A percentile compares a stretch with the other conserved stretches of the same genome.
These are phyloP conservation scores for Globisporangium parvum DNA, from an alignment of 352 stramenopile species.

Conservation along the genomic window DNA sequence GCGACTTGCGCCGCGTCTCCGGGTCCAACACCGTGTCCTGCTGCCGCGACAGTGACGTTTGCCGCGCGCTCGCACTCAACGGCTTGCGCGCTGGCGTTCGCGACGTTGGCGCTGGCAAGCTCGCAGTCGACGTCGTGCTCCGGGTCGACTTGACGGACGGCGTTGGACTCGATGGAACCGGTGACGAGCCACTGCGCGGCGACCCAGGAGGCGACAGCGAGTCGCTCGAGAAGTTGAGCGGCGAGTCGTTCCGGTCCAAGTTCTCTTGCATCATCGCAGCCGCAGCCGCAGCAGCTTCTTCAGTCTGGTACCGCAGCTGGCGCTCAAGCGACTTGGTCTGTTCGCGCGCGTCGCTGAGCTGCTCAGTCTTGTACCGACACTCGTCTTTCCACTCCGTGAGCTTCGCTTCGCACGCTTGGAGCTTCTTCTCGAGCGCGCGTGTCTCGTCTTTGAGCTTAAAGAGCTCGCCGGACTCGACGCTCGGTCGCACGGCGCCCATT, in stretches of 20 bases:
- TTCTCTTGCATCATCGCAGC: slow-evolving; percentile 13
- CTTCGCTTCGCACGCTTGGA: slow-evolving; percentile 21
- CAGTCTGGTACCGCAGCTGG: slow-evolving; percentile 38
- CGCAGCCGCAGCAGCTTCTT: slow-evolving; percentile 17
- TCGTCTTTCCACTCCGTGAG: slow-evolving; percentile 39
- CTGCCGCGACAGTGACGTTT: neutral
- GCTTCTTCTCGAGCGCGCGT: slow-evolving; percentile 31
- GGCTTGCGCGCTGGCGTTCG: slow-evolving; percentile 4
- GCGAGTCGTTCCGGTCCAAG: slow-evolving; percentile 20
- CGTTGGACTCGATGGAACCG: slow-evolving; percentile 29
- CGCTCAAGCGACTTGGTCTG: slow-evolving; percentile 37
- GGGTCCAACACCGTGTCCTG: slow-evolving; percentile 18
- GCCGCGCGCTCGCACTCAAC: slow-evolving; percentile 6
- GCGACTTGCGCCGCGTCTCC: slow-evolving; percentile 32
- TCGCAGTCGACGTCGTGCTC: slow-evolving; percentile 35
- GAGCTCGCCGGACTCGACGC: slow-evolving; percentile 73
- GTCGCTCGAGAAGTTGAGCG: slow-evolving; percentile 7
- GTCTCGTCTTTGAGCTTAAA: slow-evolving; percentile 71
- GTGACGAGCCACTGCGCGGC: neutral
- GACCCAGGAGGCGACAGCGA: slow-evolving; percentile 12
- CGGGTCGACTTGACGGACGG: slow-evolving; percentile 38
- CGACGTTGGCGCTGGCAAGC: slow-evolving; percentile 14
- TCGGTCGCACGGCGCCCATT: slow-evolving; percentile 78
- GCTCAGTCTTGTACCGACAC: slow-evolving; percentile 38
- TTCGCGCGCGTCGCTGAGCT: slow-evolving; percentile 34